Evolutionary conservation across 352 stramenopile genomes (phyloP).

Genomic region (Blastocystis sp.): DNA sequence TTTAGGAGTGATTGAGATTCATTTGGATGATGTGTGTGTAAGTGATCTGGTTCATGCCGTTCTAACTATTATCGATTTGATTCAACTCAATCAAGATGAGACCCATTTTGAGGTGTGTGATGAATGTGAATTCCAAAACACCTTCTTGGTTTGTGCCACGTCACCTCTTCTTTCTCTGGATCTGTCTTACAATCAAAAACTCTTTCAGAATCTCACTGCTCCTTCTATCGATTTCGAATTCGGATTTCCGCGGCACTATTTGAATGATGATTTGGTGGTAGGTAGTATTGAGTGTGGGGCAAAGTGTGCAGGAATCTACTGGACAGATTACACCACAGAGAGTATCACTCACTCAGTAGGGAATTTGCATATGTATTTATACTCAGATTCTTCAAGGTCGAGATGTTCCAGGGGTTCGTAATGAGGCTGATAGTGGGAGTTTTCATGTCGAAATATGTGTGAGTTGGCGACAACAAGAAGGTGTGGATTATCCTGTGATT

Average conservation of each 20-base stretch:
- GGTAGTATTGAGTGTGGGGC: not conserved
- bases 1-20: not conserved
- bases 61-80: not conserved
- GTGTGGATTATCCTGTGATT: not conserved
- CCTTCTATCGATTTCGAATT: slow-evolving; percentile 24
- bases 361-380: not conserved
- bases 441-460: slow-evolving; percentile 17
- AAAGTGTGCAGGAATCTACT: slow-evolving; percentile 7
- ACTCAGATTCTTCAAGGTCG: not conserved
- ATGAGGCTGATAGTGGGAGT: not conserved
- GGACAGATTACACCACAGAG: slow-evolving; percentile 11
- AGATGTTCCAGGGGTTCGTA: not conserved
- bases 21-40: not conserved
- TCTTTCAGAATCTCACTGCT: not conserved
- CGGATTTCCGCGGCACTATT: not conserved
- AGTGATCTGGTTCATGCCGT: not conserved
- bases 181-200: slow-evolving; percentile 9
- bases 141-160: not conserved
- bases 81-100: not conserved
- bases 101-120: not conserved
- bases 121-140: not conserved
- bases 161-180: not conserved
- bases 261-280: not conserved
- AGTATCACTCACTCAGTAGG: not conserved
- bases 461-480: not conserved